Evolutionary conservation across 73 alveolate genomes (phyloP).

Genomic region (Paraurostyla sp.): DNA sequence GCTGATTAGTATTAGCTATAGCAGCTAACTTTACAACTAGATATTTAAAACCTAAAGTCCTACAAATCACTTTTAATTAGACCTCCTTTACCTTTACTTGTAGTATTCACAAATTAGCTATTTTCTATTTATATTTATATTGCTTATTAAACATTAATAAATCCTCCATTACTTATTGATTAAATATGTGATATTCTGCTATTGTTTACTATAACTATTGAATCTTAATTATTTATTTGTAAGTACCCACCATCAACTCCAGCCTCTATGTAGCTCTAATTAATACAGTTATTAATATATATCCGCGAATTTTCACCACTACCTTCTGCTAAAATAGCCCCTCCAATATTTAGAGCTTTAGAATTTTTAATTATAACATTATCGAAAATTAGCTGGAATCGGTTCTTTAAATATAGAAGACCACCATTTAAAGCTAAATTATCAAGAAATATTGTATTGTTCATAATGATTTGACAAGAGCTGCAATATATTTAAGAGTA

Average conservation of each 20-base stretch:
- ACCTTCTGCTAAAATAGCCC: neutral
- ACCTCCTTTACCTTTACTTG: too few relatives aligned
- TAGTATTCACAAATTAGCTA: too few relatives aligned
- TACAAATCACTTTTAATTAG: too few relatives aligned
- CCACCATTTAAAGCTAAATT: neutral
- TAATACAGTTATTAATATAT: neutral
- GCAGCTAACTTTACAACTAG: neutral
- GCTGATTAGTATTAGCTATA: neutral
- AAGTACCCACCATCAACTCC: neutral
- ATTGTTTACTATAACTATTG: too few relatives aligned
- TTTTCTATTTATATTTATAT: too few relatives aligned
- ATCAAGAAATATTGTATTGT: neutral
- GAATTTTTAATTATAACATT: neutral
- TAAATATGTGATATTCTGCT: too few relatives aligned
- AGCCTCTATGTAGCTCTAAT: neutral
- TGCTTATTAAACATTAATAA: too few relatives aligned
- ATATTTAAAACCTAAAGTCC: too few relatives aligned
- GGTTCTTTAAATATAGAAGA: neutral
- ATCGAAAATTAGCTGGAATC: neutral
- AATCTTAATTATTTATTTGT: too few relatives aligned
- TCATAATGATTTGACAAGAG: neutral
- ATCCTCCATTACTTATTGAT: too few relatives aligned
- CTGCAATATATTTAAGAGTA: neutral
- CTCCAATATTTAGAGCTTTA: neutral
- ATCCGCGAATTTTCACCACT: neutral